phyloP scores from a whole-genome alignment of 257 asterid species.

The Ophiorrhiza pumila region DNA sequence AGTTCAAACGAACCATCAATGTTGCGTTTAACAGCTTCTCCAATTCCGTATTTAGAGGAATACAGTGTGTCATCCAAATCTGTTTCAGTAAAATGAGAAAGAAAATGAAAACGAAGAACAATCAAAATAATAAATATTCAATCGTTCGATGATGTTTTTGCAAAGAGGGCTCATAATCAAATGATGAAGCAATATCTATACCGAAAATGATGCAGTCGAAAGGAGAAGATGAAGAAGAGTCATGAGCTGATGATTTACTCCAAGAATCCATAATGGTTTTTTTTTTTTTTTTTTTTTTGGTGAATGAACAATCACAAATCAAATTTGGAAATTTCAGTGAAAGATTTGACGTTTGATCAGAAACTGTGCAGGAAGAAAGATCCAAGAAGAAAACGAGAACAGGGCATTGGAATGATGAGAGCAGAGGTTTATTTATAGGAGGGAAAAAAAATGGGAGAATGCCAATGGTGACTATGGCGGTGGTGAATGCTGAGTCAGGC shows the following conservation, averaged over 20 bases:
- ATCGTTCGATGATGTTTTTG: too few relatives aligned
- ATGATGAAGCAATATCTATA: background rate
- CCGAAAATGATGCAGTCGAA: conserved; percentile 35
- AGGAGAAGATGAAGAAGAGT: conserved; percentile 23
- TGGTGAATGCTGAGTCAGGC: background rate
- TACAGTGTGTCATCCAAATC: conserved; percentile 95
- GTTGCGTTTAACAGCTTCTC: conserved; percentile 65
- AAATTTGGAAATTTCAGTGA: background rate
- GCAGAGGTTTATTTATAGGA: background rate
- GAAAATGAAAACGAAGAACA: background rate
- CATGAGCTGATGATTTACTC: conserved; percentile 21
- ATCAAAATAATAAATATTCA: background rate
- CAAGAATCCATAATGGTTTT: conserved; percentile 25
- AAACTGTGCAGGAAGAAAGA: too few relatives aligned
- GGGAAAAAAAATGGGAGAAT: too few relatives aligned
- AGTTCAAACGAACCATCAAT: conserved; percentile 49
- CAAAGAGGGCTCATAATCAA: background rate
- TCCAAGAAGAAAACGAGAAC: too few relatives aligned
- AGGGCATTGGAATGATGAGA: background rate
- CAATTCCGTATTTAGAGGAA: conserved; percentile 69
- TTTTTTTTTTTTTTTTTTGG: too few relatives aligned
- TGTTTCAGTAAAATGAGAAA: conserved; percentile 16
- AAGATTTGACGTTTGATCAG: background rate
- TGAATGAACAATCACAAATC: too few relatives aligned
- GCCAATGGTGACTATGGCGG: background rate